These are phyloP conservation scores for Trichoderma pleuroti DNA, from an alignment of 2,329 filamentous ascomycete species.

Conservation along the genomic window DNA sequence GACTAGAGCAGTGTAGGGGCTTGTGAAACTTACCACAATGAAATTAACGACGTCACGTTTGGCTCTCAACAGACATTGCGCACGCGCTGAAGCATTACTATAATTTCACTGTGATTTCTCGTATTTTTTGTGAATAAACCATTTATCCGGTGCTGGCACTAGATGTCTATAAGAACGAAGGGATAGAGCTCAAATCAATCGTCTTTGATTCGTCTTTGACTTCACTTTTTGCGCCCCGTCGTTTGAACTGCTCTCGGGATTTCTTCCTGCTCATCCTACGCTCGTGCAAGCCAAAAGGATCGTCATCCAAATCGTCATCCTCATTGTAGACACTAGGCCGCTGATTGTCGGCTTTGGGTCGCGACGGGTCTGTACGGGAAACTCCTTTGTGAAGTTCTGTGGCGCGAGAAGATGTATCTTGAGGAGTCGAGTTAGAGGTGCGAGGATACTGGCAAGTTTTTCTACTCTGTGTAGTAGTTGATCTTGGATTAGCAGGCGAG, in stretches of 20 bases:
- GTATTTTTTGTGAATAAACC: conserved; percentile 9
- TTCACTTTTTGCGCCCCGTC: neutral
- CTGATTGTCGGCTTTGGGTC: neutral
- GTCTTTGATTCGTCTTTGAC: conserved; percentile 20
- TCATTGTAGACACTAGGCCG: neutral
- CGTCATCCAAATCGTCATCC: conserved; percentile 30
- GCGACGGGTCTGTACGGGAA: neutral
- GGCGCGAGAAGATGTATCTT: neutral
- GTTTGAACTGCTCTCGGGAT: conserved; percentile 31
- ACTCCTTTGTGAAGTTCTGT: neutral
- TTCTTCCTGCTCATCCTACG: conserved; percentile 31
- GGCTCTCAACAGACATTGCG: neutral
- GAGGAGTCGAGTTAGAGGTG: neutral
- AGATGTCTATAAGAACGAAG: conserved; percentile 32
- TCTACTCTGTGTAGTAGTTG: neutral
- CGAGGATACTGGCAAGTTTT: neutral
- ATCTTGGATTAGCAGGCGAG: neutral
- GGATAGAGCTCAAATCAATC: conserved; percentile 33
- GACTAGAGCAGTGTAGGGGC: conserved; percentile 27
- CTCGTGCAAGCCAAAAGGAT: conserved; percentile 36
- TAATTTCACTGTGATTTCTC: neutral
- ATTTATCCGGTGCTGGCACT: conserved; percentile 25
- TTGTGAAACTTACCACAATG: conserved; percentile 19
- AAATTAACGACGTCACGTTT: conserved; percentile 4
- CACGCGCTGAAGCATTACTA: neutral